These are phyloP conservation scores for Fusarium longipes DNA, from an alignment of 2,329 filamentous ascomycete genomes.

Conservation along the genomic window DNA sequence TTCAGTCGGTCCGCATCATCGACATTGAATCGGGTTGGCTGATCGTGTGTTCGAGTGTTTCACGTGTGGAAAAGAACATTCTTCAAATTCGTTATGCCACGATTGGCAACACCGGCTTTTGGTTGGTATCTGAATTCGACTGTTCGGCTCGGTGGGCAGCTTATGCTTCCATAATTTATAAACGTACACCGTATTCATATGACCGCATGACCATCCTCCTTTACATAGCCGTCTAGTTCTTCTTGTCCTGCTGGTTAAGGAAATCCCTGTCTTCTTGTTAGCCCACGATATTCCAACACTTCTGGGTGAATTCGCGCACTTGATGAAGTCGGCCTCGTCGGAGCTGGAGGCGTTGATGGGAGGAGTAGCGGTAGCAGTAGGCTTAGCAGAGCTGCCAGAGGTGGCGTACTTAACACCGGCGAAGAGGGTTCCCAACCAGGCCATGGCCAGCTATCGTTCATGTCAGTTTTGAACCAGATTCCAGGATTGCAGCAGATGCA, in stretches of 20 bases:
- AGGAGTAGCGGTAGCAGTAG: conserved; percentile 59
- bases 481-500: conserved; percentile 9
- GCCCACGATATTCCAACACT: conserved; percentile 19
- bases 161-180: conserved; percentile 44
- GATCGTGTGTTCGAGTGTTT: conserved; percentile 7
- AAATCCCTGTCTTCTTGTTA: conserved; percentile 53
- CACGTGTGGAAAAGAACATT: conserved; percentile 11
- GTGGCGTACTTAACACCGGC: conserved; percentile 59
- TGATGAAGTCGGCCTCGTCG: conserved; percentile 74
- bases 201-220: conserved; percentile 36
- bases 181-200: conserved; percentile 53
- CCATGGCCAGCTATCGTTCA: conserved; percentile 65
- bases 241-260: conserved; percentile 56
- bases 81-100: conserved; percentile 33
- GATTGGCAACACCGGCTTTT: conserved; percentile 40
- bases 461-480: conserved; percentile 34
- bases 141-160: conserved; percentile 42
- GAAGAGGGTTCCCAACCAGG: conserved; percentile 63
- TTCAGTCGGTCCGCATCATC: not conserved
- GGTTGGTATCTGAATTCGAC: conserved; percentile 44
- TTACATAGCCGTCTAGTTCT: conserved; percentile 49
- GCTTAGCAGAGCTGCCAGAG: conserved; percentile 60
- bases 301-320: conserved; percentile 59
- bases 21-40: not conserved
- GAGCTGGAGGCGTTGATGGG: conserved; percentile 71